A percentile compares a stretch with the other conserved stretches of the same genome.
phyloP scores from a whole-genome alignment of 2,329 filamentous ascomycete genomes.

The Cadophora sp. region DNA sequence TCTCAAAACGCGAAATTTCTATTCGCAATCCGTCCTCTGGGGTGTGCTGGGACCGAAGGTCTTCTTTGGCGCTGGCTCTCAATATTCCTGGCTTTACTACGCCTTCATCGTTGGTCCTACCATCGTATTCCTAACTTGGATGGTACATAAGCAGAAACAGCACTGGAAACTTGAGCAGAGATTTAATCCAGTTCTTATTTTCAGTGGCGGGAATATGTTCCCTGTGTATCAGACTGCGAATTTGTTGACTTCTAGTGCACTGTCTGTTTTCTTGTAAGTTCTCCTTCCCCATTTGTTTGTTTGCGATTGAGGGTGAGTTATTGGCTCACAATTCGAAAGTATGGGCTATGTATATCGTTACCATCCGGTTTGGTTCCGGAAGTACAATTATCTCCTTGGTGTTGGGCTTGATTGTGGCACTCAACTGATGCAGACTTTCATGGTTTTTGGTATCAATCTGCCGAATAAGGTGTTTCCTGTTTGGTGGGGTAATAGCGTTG shows the following conservation, averaged over 20 bases:
- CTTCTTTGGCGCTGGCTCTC: conserved; percentile 38
- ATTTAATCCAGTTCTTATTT: conserved; percentile 42
- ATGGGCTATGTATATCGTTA: conserved; percentile 45
- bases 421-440: conserved; percentile 43
- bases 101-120: conserved; percentile 44
- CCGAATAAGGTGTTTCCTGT: conserved; percentile 39
- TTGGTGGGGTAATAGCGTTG: conserved; percentile 44
- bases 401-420: conserved; percentile 49
- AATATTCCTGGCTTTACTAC: conserved; percentile 44
- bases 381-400: conserved; percentile 53
- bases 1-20: conserved; percentile 44
- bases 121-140: conserved; percentile 37
- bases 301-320: neutral
- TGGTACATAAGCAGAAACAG: conserved; percentile 41
- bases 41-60: conserved; percentile 47
- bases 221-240: conserved; percentile 44
- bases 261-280: conserved; percentile 41
- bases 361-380: conserved; percentile 49
- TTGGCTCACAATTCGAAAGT: neutral
- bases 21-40: conserved; percentile 47
- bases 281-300: neutral
- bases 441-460: conserved; percentile 44
- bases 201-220: conserved; percentile 40
- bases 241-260: conserved; percentile 40
- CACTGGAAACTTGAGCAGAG: conserved; percentile 43